Evolutionary conservation across 345 rosid genomes (phyloP), one percentile per base, ranked within the genome.

Genomic region (Citrus cavaleriei): DNA sequence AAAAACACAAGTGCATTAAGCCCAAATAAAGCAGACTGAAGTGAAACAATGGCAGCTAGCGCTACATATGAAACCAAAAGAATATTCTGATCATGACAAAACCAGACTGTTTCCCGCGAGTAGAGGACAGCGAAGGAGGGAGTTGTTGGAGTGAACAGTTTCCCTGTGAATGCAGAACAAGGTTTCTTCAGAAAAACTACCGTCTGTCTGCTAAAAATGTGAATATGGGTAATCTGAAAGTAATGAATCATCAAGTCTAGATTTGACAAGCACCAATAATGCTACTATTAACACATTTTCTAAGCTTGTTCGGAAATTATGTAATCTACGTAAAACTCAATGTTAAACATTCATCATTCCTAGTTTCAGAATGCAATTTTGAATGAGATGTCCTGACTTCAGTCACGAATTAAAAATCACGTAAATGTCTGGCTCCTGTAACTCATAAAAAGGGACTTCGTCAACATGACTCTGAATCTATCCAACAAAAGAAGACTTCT

Each of bases 81-180:
- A 46, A 46, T 46, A 16, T 12, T 12, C 16, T 0, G 51, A 12
- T 46, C 16, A 12, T 46, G 51, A 46, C 16, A 40, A 46, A 46
- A 46, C 51, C 16, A 46, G 51, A 46, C 16, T 46, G 4, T 46
- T 46, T 46, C 51, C 18, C 13, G 0, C 5, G 51, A 46, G 51
- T 46, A 12, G 51, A 46, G 51, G 51, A 46, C 51, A 12, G 51
- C 0, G 16, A 42, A 42, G 16, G 16, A 10, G 10, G 42, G 42
- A 38, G 42, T 37, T 37, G 34, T 32, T 32, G 34, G 34, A 32
- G 34, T 32, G 34, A 3, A 32, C 34, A 32, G 4, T 32, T 32
- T 37, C 51, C 81, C 79, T 78, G 79, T 35, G 75, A 70, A 69
- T 54, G 27, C 4, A 57, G n/a, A 81, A 57, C 51, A 76, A 61